phyloP scores from a whole-genome alignment of 768 basidiomycete genomes.

The Lentinula sp. region DNA sequence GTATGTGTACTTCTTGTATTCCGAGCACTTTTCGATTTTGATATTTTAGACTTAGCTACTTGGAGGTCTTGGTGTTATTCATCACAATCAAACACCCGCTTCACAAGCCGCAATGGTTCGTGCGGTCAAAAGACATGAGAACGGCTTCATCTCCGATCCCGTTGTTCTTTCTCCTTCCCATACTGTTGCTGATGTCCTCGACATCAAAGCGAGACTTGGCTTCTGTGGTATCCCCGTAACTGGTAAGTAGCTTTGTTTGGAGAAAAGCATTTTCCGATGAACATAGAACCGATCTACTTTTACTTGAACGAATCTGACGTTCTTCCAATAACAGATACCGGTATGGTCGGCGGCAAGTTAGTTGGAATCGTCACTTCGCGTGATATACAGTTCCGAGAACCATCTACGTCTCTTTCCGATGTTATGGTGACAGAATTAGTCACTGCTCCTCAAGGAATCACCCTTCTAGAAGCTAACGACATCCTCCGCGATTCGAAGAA shows the following conservation, averaged over 20 bases:
- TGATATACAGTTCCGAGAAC: slow-evolving; percentile 88
- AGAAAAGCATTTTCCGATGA: slow-evolving; percentile 2
- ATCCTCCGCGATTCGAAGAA: slow-evolving; percentile 96
- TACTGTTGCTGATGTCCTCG: slow-evolving; percentile 82
- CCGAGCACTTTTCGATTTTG: slow-evolving; percentile 6
- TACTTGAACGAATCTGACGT: slow-evolving; percentile 14
- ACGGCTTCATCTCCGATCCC: slow-evolving; percentile 96
- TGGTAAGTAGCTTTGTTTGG: slow-evolving; percentile 56
- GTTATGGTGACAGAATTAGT: slow-evolving; percentile 91
- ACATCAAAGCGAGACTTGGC: slow-evolving; percentile 86
- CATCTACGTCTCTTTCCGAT: slow-evolving; percentile 56
- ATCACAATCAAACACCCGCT: slow-evolving; percentile 85
- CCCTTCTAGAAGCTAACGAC: slow-evolving; percentile 85
- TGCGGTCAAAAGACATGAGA: slow-evolving; percentile 96
- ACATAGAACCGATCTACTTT: background rate
- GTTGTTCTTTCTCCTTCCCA: slow-evolving; percentile 78
- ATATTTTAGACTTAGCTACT: slow-evolving; percentile 48
- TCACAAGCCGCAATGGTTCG: slow-evolving; percentile 96
- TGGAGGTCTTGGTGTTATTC: slow-evolving; percentile 97
- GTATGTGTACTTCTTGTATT: slow-evolving; percentile 38
- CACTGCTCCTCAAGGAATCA: slow-evolving; percentile 84
- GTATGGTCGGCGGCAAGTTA: slow-evolving; percentile 83
- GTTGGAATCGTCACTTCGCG: slow-evolving; percentile 95
- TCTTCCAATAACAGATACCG: slow-evolving; percentile 55
- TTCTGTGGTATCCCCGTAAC: slow-evolving; percentile 98